A percentile compares a stretch with the other conserved stretches of the same genome.
These are phyloP conservation scores for Artemisia tridentata DNA, from an alignment of 129 eudicot genomes.

Conservation along the genomic window DNA sequence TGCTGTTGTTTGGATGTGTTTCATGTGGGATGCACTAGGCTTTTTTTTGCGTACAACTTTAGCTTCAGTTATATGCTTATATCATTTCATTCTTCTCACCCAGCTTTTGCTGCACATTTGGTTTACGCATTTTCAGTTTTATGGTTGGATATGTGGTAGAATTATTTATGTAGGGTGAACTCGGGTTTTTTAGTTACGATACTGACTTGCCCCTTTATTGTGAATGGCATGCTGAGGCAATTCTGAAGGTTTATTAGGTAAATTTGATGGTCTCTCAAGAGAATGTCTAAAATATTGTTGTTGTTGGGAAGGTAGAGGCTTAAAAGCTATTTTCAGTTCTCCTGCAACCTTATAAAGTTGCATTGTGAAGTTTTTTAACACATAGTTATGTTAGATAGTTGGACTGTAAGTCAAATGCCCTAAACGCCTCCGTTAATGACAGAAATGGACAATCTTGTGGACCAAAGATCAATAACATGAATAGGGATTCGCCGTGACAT, in stretches of 20 bases:
- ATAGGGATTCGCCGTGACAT: too few relatives aligned
- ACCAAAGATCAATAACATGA: too few relatives aligned
- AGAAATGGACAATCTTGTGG: too few relatives aligned
- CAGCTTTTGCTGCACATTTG: too few relatives aligned
- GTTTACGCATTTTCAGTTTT: too few relatives aligned
- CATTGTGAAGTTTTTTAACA: not conserved
- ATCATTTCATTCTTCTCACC: too few relatives aligned
- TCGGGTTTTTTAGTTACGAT: not conserved
- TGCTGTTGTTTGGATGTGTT: not conserved
- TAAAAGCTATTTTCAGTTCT: not conserved
- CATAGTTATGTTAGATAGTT: not conserved
- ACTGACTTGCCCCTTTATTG: not conserved
- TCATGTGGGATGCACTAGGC: too few relatives aligned
- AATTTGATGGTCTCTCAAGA: not conserved
- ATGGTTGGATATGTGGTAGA: too few relatives aligned
- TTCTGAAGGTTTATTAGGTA: conserved; percentile 2
- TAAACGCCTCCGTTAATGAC: too few relatives aligned
- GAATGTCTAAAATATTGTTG: not conserved
- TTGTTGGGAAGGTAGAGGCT: not conserved
- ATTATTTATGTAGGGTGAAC: too few relatives aligned
- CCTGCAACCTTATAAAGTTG: not conserved
- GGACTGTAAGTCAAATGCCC: not conserved
- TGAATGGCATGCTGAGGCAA: not conserved
- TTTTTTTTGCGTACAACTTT: too few relatives aligned
- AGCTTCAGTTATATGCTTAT: not conserved